Percentiles rank a stretch among this genome's conserved stretches.
Conservation (phyloP, 352 stramenopile species). For the Globisporangium okanoganense region DNA sequence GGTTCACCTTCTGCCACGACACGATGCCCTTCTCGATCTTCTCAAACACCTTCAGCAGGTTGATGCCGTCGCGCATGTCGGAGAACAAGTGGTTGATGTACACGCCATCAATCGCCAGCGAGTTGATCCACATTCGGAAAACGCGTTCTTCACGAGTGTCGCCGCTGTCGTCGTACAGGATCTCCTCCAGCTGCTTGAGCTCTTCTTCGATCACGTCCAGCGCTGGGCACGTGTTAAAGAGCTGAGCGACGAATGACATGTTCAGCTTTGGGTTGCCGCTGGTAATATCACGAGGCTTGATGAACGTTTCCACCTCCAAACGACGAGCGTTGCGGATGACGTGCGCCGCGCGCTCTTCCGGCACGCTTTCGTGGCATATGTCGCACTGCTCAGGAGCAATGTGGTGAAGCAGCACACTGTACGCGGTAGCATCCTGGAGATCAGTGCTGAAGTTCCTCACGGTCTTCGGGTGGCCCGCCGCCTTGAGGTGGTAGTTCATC, state of each 20-base stretch:
- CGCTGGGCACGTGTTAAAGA: constrained; percentile 91
- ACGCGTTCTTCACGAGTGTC: constrained; percentile 87
- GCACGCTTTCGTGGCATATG: constrained; percentile 42
- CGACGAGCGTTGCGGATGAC: constrained; percentile 84
- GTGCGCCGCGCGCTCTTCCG: constrained; percentile 64
- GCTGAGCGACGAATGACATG: constrained; percentile 87
- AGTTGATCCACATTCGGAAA: constrained; percentile 94
- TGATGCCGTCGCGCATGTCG: constrained; percentile 86
- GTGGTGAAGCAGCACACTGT: constrained; percentile 86
- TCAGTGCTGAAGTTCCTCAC: constrained; percentile 81
- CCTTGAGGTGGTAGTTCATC: constrained; percentile 93
- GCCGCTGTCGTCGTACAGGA: constrained; percentile 83
- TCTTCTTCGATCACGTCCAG: constrained; percentile 82
- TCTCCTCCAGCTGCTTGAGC: constrained; percentile 82
- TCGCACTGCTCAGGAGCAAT: constrained; percentile 79
- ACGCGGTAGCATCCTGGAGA: constrained; percentile 81
- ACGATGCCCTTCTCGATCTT: constrained; percentile 89
- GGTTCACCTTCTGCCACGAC: constrained; percentile 87
- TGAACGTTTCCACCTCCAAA: constrained; percentile 88
- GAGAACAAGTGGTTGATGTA: constrained; percentile 91
- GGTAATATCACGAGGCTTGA: constrained; percentile 90
- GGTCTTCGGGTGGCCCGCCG: constrained; percentile 60
- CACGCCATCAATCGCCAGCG: constrained; percentile 83
- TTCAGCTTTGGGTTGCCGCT: constrained; percentile 92
- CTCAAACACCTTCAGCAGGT: constrained; percentile 88